phyloP scores from a whole-genome alignment of 495 filamentous ascomycete species.

The Lasiosphaeria hispida region DNA sequence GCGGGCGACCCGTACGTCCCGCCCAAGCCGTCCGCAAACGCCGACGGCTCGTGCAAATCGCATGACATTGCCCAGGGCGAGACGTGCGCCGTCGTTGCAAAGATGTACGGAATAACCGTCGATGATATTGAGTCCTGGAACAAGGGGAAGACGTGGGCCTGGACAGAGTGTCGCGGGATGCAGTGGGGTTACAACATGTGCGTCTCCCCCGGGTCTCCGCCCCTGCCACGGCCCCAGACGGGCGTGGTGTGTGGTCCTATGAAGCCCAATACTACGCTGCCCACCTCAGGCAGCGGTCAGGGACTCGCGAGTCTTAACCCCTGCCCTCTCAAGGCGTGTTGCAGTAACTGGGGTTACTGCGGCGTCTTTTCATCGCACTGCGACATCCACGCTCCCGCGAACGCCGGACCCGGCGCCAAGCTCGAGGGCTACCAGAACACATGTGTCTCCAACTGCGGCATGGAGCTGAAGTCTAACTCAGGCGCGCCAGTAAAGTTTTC shows the following conservation, averaged over 20 bases:
- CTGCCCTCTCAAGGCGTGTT: slow-evolving; percentile 24
- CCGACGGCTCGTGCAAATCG: slow-evolving; percentile 41
- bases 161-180: slow-evolving; percentile 42
- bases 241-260: slow-evolving; percentile 45
- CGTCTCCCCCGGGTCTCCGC: slow-evolving; percentile 43
- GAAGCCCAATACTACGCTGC: slow-evolving; percentile 33
- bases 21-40: slow-evolving; percentile 31
- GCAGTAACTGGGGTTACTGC: slow-evolving; percentile 44
- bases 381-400: slow-evolving; percentile 6
- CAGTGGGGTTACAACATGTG: slow-evolving; percentile 39
- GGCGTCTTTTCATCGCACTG: slow-evolving; percentile 23
- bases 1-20: slow-evolving; percentile 33
- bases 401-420: slow-evolving; percentile 3
- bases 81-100: slow-evolving; percentile 31
- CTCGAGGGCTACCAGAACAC: slow-evolving; percentile 2
- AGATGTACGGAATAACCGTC: slow-evolving; percentile 30
- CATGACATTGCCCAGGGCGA: slow-evolving; percentile 38
- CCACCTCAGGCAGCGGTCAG: slow-evolving; percentile 9
- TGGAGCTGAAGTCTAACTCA: slow-evolving; percentile 17
- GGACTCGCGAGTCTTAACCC: slow-evolving; percentile 26
- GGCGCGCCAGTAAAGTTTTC: not conserved
- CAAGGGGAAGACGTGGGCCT: slow-evolving; percentile 47
- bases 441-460: slow-evolving; percentile 49
- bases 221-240: slow-evolving; percentile 38
- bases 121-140: slow-evolving; percentile 40